Percentiles rank a stretch among this genome's conserved stretches.
Conservation (phyloP, 2,329 filamentous ascomycete species). For the Herpotrichia juniperi region DNA sequence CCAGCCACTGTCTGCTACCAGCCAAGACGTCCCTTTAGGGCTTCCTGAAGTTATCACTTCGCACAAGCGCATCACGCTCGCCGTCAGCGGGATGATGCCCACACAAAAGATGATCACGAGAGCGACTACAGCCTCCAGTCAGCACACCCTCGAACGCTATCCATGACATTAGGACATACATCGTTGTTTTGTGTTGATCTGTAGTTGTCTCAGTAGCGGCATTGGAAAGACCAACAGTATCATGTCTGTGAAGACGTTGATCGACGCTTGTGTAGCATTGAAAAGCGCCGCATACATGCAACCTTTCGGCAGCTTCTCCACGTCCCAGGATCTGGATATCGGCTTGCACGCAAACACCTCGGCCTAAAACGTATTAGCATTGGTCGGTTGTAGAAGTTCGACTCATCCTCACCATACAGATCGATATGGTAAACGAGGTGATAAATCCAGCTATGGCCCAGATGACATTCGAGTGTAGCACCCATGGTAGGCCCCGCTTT, state of each 20-base stretch:
- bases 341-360: conserved; percentile 30
- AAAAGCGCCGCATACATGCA: conserved; percentile 27
- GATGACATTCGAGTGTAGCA: conserved; percentile 26
- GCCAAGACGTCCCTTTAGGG: conserved; percentile 16
- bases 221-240: conserved; percentile 30
- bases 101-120: conserved; percentile 33
- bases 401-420: conserved; percentile 24
- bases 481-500: conserved; percentile 28
- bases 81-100: conserved; percentile 31
- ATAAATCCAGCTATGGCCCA: conserved; percentile 26
- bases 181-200: conserved; percentile 31
- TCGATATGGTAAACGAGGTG: conserved; percentile 25
- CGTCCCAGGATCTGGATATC: conserved; percentile 25
- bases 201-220: conserved; percentile 28
- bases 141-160: not conserved
- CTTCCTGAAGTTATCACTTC: conserved; percentile 24
- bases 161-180: conserved; percentile 17
- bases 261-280: conserved; percentile 25
- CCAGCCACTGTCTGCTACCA: conserved; percentile 31
- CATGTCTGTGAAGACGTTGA: conserved; percentile 32
- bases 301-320: conserved; percentile 15
- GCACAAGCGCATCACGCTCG: conserved; percentile 33
- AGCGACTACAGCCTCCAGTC: conserved; percentile 18
- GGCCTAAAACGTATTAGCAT: conserved; percentile 12
- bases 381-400: not conserved